Evolutionary conservation across 2,329 filamentous ascomycete genomes (phyloP), one percentile per base, ranked within the genome.

Genomic region (Fusarium robinianum): DNA sequence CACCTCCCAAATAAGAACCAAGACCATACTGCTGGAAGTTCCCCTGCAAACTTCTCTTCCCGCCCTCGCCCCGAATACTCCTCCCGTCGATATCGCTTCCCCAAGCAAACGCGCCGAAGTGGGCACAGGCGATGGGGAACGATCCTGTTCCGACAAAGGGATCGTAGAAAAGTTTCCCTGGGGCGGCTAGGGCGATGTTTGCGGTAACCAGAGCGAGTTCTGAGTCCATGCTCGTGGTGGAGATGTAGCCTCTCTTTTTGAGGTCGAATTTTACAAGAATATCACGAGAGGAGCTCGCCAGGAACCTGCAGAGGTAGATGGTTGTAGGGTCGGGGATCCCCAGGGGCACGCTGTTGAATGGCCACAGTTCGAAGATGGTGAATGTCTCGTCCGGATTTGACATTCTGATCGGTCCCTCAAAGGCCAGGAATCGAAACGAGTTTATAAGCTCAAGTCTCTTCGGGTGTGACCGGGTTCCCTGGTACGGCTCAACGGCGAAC

Each of bases 151-250:
- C 94, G 46, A 94, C 90, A 63, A 99, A 99, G 0, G 94, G 94
- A 59, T 99, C 94, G 62, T 92, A 96, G 60, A 95, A 88, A 3
- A 97, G 65, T 63, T 88, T 95, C 0, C 90, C 92, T 0, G 90
- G 87, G 0, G 74, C 84, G 0, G 90, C 90, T 10, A 88, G 80
- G 0, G 89, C 88, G 57, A 99, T 83, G 63, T 97, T 99, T 2
- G 92, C 94, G 1, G 91, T 96, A 15, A 99, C 74, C 1, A 99
- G 78, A 9, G 90, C 88, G 29, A 99, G 77, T 67, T 97, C 94
- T 0, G 92, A 88, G 65, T 99, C 94, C 94, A 99, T 97, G 31
- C 88, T 94, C 0, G 94, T 99, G 0, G 92, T 97, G 57, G 87
- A 90, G 60, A 99, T 97, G 65, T 99, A 99, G 25, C 80, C 79